These are phyloP conservation scores for Salvia rosmarinus DNA, from an alignment of 257 asterid species.

Conservation along the genomic window DNA sequence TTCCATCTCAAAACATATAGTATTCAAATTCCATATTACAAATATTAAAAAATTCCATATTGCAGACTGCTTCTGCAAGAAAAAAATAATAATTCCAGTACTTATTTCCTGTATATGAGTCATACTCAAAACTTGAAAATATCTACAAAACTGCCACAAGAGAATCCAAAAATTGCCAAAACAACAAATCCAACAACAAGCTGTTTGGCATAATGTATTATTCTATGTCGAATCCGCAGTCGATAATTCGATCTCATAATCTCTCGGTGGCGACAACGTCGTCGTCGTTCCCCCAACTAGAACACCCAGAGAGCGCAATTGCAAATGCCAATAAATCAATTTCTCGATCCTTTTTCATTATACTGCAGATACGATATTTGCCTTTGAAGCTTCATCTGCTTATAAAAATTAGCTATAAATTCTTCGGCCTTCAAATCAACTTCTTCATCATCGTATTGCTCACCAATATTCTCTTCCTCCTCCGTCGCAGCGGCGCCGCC, in stretches of 20 bases:
- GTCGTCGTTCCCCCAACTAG: no score
- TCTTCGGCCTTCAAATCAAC: slow-evolving; percentile 79
- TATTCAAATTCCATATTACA: no score
- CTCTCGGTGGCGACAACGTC: no score
- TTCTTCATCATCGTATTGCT: slow-evolving; percentile 42
- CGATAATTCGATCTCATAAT: no score
- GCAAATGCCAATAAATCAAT: not conserved
- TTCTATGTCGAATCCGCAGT: no score
- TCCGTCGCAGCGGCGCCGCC: slow-evolving; percentile 12
- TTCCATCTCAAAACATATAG: no score
- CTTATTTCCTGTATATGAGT: not conserved
- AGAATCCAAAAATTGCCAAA: not conserved
- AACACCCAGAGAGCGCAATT: no score
- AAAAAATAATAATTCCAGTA: not conserved
- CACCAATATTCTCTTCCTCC: not conserved
- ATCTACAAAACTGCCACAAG: slow-evolving; percentile 21
- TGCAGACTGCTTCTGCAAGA: not conserved
- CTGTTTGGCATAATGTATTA: no score
- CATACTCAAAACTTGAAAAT: not conserved
- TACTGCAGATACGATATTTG: slow-evolving; percentile 41
- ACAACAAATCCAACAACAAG: not conserved
- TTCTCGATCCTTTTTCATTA: slow-evolving; percentile 18
- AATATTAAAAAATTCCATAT: no score
- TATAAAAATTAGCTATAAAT: slow-evolving; percentile 70
- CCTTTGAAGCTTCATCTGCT: slow-evolving; percentile 71